Evolutionary conservation across 768 basidiomycete genomes (phyloP).

Genomic region (Pleurotus tuber-regium): DNA sequence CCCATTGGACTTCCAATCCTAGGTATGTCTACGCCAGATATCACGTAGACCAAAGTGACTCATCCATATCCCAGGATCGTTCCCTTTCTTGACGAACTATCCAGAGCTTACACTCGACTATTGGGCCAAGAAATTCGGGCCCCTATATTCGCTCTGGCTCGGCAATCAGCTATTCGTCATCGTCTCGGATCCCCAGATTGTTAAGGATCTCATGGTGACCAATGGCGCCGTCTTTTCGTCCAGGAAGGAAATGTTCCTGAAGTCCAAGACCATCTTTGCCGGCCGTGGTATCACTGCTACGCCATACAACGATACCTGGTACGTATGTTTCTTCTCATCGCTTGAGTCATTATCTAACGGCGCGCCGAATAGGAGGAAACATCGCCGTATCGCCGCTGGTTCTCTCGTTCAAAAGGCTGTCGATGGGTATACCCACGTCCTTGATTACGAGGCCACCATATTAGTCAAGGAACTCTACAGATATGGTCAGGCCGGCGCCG

Average conservation of each 20-base stretch:
- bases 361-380: conserved; percentile 31
- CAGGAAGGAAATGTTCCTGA: conserved; percentile 44
- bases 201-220: conserved; percentile 41
- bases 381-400: conserved; percentile 36
- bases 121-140: conserved; percentile 43
- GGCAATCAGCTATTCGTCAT: conserved; percentile 48
- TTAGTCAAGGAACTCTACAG: conserved; percentile 37
- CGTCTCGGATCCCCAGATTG: conserved; percentile 41
- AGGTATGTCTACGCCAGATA: conserved; percentile 13
- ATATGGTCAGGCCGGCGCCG: conserved; percentile 25
- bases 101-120: conserved; percentile 40
- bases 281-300: conserved; percentile 44
- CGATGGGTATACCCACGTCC: conserved; percentile 29
- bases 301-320: conserved; percentile 43
- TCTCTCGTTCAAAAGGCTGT: conserved; percentile 33
- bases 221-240: conserved; percentile 47
- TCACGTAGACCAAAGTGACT: background rate
- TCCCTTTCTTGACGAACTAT: conserved; percentile 37
- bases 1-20: conserved; percentile 21
- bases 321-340: background rate
- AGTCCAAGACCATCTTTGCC: conserved; percentile 40
- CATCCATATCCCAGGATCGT: conserved; percentile 23
- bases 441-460: conserved; percentile 38
- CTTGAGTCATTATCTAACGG: background rate
- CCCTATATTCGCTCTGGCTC: conserved; percentile 43